Percentiles rank a stretch among this genome's conserved stretches.
phyloP scores from a whole-genome alignment of 148 eudicot species.

The Spergularia bocconei region DNA sequence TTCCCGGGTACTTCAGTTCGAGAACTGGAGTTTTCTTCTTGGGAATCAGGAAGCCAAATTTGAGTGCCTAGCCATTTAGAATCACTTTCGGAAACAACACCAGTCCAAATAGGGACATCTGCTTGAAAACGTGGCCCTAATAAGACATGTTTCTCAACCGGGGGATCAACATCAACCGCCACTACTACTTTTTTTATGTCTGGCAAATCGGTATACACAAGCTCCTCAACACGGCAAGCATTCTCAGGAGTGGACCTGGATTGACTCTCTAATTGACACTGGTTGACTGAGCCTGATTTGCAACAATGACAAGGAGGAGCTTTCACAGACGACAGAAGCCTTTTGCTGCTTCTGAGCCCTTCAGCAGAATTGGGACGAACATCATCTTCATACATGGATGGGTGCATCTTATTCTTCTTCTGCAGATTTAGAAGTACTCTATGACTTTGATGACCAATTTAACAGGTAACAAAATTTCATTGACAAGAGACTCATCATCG shows the following conservation, averaged over 20 bases:
- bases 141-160: constrained; percentile 35
- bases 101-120: constrained; percentile 64
- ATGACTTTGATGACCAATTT: constrained; percentile 6
- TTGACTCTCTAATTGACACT: constrained; percentile 16
- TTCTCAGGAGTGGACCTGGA: constrained; percentile 21
- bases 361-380: constrained; percentile 32
- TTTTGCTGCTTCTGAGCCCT: constrained; percentile 54
- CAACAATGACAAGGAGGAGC: constrained; percentile 47
- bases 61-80: constrained; percentile 80
- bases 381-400: constrained; percentile 64
- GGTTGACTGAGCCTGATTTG: constrained; percentile 32
- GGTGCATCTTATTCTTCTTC: constrained; percentile 66
- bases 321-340: constrained; percentile 43
- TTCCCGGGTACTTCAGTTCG: constrained; percentile 27
- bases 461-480: background rate
- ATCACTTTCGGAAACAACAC: constrained; percentile 46
- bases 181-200: constrained; percentile 16
- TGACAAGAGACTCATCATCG: background rate
- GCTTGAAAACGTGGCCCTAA: constrained; percentile 72
- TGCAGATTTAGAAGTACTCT: constrained; percentile 28
- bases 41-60: constrained; percentile 55
- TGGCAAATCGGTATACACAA: constrained; percentile 18
- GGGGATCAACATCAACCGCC: constrained; percentile 22
- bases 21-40: constrained; percentile 4
- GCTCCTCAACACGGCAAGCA: constrained; percentile 23